Evolutionary conservation across 768 basidiomycete species (phyloP).

Genomic region (Lactarius akahatsu): DNA sequence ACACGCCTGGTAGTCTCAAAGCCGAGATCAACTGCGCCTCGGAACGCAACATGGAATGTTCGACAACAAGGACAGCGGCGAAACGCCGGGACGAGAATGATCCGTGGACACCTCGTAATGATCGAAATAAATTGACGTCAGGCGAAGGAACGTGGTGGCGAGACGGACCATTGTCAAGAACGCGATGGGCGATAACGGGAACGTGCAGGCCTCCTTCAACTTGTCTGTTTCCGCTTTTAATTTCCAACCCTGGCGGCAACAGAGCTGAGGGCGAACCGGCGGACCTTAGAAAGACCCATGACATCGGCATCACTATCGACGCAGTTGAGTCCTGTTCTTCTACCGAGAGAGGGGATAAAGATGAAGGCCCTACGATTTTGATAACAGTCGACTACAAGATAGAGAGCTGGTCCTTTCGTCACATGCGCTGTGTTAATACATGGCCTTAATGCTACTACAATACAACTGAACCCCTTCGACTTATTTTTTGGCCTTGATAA

Average conservation of each 20-base stretch:
- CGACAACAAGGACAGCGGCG: slow-evolving; percentile 48
- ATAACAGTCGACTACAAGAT: no score
- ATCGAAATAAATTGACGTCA: background rate
- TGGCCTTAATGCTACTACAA: no score
- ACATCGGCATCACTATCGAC: no score
- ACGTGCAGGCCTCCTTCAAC: background rate
- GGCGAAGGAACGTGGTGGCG: background rate
- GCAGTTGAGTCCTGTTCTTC: no score
- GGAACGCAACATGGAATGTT: slow-evolving; percentile 50
- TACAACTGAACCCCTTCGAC: background rate
- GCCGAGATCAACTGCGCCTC: slow-evolving; percentile 43
- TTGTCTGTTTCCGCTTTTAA: background rate
- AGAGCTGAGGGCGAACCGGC: background rate
- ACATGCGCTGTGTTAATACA: no score
- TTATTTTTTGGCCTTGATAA: slow-evolving; percentile 59
- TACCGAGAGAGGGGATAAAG: no score
- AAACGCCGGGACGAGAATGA: slow-evolving; percentile 56
- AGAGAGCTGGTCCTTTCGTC: no score
- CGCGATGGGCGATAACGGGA: background rate
- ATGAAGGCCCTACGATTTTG: no score
- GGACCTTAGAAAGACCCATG: background rate
- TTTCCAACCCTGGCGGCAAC: background rate
- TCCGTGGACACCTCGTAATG: slow-evolving; percentile 17
- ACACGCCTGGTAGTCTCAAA: slow-evolving; percentile 45
- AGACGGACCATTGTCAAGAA: background rate